Evolutionary conservation across 2,329 filamentous ascomycete genomes (phyloP).

Genomic region (Colletotrichum karsti): DNA sequence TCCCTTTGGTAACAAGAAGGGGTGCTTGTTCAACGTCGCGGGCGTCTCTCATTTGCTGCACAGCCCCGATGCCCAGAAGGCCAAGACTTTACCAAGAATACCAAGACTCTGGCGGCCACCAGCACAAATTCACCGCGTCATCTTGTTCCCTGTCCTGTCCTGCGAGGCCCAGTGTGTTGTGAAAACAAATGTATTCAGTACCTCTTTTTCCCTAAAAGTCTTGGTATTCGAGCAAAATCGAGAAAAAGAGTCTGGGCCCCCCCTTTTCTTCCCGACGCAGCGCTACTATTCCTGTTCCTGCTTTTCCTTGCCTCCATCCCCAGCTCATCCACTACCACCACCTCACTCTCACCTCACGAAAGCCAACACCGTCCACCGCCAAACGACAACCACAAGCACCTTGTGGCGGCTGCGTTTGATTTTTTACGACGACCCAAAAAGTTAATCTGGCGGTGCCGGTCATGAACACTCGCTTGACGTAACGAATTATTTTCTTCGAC

Average conservation of each 20-base stretch:
- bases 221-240: neutral
- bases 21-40: neutral
- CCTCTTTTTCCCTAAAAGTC: neutral
- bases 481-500: neutral
- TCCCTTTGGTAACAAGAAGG: neutral
- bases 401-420: neutral
- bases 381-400: neutral
- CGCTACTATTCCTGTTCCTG: neutral
- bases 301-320: neutral
- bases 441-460: neutral
- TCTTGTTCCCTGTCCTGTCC: neutral
- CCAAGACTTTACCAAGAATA: constrained; percentile 31
- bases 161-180: neutral
- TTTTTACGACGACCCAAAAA: neutral
- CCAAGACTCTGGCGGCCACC: constrained; percentile 31
- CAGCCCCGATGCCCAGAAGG: constrained; percentile 32
- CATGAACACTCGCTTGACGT: constrained; percentile 12
- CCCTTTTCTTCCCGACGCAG: neutral
- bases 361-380: neutral
- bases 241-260: neutral
- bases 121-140: constrained; percentile 29
- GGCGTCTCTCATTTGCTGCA: constrained; percentile 29
- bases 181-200: neutral
- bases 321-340: constrained; percentile 1
- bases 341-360: too few species aligned